These are phyloP conservation scores for Rugonectria rugulosa DNA, from an alignment of 2,329 filamentous ascomycete genomes.

Conservation along the genomic window DNA sequence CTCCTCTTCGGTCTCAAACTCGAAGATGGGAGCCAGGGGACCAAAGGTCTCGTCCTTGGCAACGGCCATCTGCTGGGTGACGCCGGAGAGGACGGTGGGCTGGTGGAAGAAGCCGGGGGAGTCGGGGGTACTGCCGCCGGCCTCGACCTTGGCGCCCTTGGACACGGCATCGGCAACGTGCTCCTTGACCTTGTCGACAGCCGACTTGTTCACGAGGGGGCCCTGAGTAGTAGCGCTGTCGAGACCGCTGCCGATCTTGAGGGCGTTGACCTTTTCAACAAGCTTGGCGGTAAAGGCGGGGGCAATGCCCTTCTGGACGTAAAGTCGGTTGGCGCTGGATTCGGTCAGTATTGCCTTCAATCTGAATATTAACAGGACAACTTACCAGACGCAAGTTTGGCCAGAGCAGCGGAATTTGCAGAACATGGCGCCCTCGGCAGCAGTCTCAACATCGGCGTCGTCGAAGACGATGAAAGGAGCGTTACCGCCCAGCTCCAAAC, in stretches of 20 bases:
- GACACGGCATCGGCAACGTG: constrained; percentile 68
- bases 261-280: constrained; percentile 38
- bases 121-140: constrained; percentile 70
- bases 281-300: constrained; percentile 42
- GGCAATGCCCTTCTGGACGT: constrained; percentile 44
- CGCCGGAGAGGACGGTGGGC: constrained; percentile 73
- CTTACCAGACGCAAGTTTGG: constrained; percentile 67
- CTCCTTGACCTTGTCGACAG: constrained; percentile 66
- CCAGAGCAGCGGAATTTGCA: constrained; percentile 53
- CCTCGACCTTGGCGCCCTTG: constrained; percentile 65
- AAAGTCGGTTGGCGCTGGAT: constrained; percentile 46
- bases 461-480: constrained; percentile 70
- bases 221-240: constrained; percentile 39
- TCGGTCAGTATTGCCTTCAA: background rate
- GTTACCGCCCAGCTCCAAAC: constrained; percentile 76
- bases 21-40: constrained; percentile 39
- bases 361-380: constrained; percentile 29
- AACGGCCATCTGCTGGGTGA: constrained; percentile 41
- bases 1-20: constrained; percentile 49
- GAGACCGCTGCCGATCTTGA: constrained; percentile 40
- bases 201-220: constrained; percentile 69
- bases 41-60: constrained; percentile 45
- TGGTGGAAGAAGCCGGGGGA: constrained; percentile 71
- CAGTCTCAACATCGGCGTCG: constrained; percentile 69
- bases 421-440: constrained; percentile 62